Percentiles rank a stretch among this genome's conserved stretches.
Conservation (phyloP, 2,329 filamentous ascomycete species). For the Dryadomyces quercus-mongolicae region DNA sequence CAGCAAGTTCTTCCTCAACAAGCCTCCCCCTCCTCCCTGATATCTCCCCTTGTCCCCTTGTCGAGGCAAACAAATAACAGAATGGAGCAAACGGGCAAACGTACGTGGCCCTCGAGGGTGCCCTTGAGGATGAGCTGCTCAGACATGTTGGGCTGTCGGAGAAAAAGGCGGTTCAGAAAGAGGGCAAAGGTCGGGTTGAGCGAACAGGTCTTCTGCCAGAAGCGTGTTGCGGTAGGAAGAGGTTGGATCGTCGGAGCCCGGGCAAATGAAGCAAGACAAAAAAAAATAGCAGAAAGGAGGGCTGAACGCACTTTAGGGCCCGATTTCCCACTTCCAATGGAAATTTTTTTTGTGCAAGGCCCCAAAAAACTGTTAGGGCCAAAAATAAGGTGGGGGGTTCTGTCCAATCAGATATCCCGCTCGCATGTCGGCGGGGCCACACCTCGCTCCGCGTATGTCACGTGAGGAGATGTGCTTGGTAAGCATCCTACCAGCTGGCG, state of each 20-base stretch:
- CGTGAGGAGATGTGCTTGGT: not conserved
- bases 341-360: conserved; percentile 11
- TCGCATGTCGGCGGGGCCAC: not conserved
- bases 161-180: conserved; percentile 13
- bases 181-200: not conserved
- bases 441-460: not conserved
- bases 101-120: conserved; percentile 92
- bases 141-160: conserved; percentile 48
- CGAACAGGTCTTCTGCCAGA: conserved; percentile 1
- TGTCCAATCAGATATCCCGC: conserved; percentile 14
- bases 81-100: conserved; percentile 31
- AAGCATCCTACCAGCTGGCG: not conserved
- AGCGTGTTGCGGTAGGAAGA: not conserved
- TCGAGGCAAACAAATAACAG: not conserved
- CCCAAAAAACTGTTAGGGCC: conserved; percentile 15
- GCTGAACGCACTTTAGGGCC: conserved; percentile 1
- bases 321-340: not conserved
- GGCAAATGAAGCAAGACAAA: conserved; percentile 1
- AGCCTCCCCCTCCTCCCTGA: no score
- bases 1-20: no score
- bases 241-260: conserved; percentile 1
- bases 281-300: conserved; percentile 2
- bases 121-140: conserved; percentile 94
- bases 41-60: no score
- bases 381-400: conserved; percentile 13